A percentile compares a stretch with the other conserved stretches of the same genome.
phyloP scores from a whole-genome alignment of 441 rosid species.

The Viola pubescens region DNA sequence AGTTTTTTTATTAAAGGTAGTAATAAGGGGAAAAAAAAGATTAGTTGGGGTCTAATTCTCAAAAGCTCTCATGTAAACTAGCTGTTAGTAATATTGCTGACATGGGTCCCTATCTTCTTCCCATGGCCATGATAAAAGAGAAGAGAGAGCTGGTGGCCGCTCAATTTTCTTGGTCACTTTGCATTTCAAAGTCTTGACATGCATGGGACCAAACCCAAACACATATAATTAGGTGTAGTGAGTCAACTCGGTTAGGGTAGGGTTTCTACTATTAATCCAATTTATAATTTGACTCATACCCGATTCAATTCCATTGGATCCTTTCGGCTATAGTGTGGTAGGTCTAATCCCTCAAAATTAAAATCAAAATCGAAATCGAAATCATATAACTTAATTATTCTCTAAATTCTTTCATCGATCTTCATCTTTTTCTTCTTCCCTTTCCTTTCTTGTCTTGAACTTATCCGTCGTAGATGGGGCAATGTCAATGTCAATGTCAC shows the following conservation, averaged over 20 bases:
- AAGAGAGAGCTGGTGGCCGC: constrained; percentile 3
- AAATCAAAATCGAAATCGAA: neutral
- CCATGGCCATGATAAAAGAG: neutral
- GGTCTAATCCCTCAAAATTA: constrained; percentile 2
- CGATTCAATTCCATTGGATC: constrained; percentile 5
- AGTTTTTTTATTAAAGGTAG: neutral
- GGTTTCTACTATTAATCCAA: too few species aligned
- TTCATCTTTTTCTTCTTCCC: neutral
- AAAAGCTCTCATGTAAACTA: constrained; percentile 4
- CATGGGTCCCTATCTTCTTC: constrained; percentile 8
- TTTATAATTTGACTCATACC: neutral
- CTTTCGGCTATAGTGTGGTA: neutral
- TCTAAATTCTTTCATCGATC: neutral
- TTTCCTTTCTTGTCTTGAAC: neutral
- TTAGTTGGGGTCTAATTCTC: neutral
- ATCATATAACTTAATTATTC: too few species aligned
- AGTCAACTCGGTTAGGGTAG: constrained; percentile 1
- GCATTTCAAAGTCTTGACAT: constrained; percentile 1
- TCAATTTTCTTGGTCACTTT: neutral
- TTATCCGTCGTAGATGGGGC: neutral
- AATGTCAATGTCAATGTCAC: constrained; percentile 17
- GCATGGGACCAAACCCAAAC: neutral
- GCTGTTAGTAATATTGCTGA: constrained; percentile 12
- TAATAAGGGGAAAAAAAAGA: neutral
- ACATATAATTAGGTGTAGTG: neutral